phyloP scores from a whole-genome alignment of 805 yeast genomes.

The Starmera dryadoides region DNA sequence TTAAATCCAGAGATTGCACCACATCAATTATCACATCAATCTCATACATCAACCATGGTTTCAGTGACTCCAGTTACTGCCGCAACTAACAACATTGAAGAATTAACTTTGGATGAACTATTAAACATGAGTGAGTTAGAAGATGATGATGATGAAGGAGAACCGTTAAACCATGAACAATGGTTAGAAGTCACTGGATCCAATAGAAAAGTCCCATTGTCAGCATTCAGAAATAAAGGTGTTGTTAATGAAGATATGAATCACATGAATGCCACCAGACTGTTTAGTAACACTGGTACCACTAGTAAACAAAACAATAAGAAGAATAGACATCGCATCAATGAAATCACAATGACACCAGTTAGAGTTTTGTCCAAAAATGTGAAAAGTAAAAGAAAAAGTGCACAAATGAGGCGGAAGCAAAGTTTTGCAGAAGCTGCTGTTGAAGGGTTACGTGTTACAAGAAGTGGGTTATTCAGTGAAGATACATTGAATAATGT shows the following conservation, averaged over 20 bases:
- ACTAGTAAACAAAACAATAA: conserved; percentile 2
- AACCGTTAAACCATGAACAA: conserved; percentile 25
- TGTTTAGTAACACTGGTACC: conserved; percentile 9
- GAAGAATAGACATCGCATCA: conserved; percentile 7
- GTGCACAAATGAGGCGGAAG: conserved; percentile 41
- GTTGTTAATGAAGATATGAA: conserved; percentile 24
- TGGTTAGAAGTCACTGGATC: conserved; percentile 28
- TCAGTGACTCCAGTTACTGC: conserved; percentile 15
- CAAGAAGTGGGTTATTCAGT: conserved; percentile 70
- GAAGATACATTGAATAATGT: conserved; percentile 70
- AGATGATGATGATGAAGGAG: conserved; percentile 55
- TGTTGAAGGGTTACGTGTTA: conserved; percentile 66
- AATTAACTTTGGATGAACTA: conserved; percentile 66
- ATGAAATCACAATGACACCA: conserved; percentile 14
- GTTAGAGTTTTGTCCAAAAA: conserved; percentile 9
- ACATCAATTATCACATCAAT: conserved; percentile 16
- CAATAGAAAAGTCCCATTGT: conserved; percentile 63
- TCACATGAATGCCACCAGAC: conserved; percentile 20
- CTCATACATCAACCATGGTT: conserved; percentile 10
- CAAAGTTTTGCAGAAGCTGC: conserved; percentile 71
- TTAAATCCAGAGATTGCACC: too few species aligned
- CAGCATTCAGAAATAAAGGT: conserved; percentile 86
- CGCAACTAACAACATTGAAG: conserved; percentile 26
- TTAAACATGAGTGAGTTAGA: conserved; percentile 85
- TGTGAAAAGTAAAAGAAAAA: conserved; percentile 13